Evolutionary conservation across 2,329 filamentous ascomycete genomes (phyloP), one percentile per base, ranked within the genome.

Genomic region (Biscogniauxia mediterranea): DNA sequence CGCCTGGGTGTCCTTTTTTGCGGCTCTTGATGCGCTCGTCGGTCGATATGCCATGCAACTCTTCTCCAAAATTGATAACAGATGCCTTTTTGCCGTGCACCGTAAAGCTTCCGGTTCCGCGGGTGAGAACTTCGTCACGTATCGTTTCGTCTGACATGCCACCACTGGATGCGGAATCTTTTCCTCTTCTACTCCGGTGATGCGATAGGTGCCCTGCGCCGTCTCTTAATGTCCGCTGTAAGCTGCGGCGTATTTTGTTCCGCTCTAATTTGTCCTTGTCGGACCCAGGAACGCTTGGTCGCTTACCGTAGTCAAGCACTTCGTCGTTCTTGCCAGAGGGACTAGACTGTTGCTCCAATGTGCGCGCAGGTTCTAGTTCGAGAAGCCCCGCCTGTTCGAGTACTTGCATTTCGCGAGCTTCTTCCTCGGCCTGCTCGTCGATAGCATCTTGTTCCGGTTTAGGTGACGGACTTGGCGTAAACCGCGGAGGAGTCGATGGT

Each of bases 11-110:
- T 5, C 78, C 75, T 52, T 79, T 77, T 66, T 84, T 90, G 58
- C 88, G 83, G 55, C 88, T 79, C 60, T 87, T 85, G 51, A 92
- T 78, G 46, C 89, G 86, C 70, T 93, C 90, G 63, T 94, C 91
- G 0, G 87, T 83, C 0, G 89, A 84, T 76, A 93, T 86, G 61
- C 85, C 89, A 70, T 94, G 89, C 79, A 97, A 88, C 69, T 97
- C 94, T n/a, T 89, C 88, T 8, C 93, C 93, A 73, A 99, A 96
- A n/a, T 92, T 96, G 68, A 99, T 92, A 59, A 99, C 91, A 0
- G 93, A 97, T 2, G 95, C 95, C 76, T 99, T 98, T 80, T 98
- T 99, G 63, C 95, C 94, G 71, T 99, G 95, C 3, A 99, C 89
- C 3, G 95, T 96, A 75, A 99, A 99, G 69, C 92, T 96, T 5